These are phyloP conservation scores for Blastocystis sp. DNA, from an alignment of 352 stramenopile species.

Conservation along the genomic window DNA sequence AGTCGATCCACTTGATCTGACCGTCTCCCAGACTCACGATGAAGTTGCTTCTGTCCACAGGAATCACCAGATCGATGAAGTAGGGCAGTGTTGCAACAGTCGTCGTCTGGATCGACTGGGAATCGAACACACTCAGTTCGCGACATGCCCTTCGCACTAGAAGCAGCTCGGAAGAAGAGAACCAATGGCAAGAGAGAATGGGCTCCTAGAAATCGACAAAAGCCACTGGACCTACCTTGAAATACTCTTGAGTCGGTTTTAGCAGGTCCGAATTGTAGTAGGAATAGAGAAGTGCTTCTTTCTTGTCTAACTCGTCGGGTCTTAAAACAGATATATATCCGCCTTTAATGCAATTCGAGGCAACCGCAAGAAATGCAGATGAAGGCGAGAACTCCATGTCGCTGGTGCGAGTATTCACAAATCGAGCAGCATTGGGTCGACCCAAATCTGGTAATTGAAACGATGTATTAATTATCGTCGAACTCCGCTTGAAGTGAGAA, in stretches of 20 bases:
- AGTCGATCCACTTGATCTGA: not conserved
- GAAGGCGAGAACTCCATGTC: conserved; percentile 21
- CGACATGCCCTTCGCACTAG: not conserved
- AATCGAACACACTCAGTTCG: not conserved
- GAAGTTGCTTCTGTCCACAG: not conserved
- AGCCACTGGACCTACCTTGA: not conserved
- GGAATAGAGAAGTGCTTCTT: not conserved
- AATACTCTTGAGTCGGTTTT: not conserved
- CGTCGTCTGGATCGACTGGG: not conserved
- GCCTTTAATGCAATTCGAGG: conserved; percentile 3
- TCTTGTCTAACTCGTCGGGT: not conserved
- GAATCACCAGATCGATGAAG: not conserved
- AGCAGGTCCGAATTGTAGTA: not conserved
- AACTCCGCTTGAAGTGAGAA: not conserved
- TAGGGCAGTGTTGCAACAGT: not conserved
- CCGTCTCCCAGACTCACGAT: not conserved
- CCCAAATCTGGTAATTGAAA: not conserved
- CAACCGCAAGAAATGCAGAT: not conserved
- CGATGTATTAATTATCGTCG: not conserved
- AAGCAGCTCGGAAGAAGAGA: not conserved
- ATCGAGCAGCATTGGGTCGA: not conserved
- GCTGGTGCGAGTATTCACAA: conserved; percentile 13
- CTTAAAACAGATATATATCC: conserved; percentile 12
- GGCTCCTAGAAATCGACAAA: not conserved
- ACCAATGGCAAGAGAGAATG: conserved; percentile 2